Percentiles rank a stretch among this genome's conserved stretches.
These are phyloP conservation scores for Ascochyta clinopodiicola DNA, from an alignment of 2,329 filamentous ascomycete genomes.

Conservation along the genomic window DNA sequence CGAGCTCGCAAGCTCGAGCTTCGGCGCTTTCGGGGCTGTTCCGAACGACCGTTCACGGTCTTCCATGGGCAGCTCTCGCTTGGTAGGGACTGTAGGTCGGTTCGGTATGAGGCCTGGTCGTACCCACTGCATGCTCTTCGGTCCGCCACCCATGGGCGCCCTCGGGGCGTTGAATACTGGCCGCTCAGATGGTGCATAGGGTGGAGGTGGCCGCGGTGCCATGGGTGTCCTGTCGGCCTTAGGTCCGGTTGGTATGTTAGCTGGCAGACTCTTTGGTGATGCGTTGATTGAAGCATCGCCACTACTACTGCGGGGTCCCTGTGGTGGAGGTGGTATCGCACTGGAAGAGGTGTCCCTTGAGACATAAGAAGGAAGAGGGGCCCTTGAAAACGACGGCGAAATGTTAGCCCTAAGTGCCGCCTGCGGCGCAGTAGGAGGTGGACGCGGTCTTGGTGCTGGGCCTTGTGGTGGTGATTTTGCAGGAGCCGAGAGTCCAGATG, in stretches of 20 bases:
- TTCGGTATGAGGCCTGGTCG: constrained; percentile 48
- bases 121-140: constrained; percentile 53
- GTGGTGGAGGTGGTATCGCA: constrained; percentile 27
- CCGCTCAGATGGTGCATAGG: constrained; percentile 41
- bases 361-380: constrained; percentile 32
- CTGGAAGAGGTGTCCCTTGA: constrained; percentile 39
- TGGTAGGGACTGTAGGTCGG: constrained; percentile 50
- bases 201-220: constrained; percentile 37
- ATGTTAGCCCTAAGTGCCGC: constrained; percentile 39
- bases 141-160: constrained; percentile 42
- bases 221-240: constrained; percentile 46
- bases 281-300: constrained; percentile 37
- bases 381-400: constrained; percentile 43
- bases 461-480: constrained; percentile 42
- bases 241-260: constrained; percentile 51
- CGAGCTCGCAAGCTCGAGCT: constrained; percentile 32
- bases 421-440: constrained; percentile 44
- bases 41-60: constrained; percentile 50
- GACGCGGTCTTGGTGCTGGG: constrained; percentile 35
- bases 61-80: constrained; percentile 53
- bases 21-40: constrained; percentile 42
- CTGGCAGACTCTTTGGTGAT: constrained; percentile 45
- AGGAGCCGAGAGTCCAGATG: constrained; percentile 11
- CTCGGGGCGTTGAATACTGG: constrained; percentile 36
- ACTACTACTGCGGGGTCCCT: constrained; percentile 34